Base-by-base conservation (phyloP, 1,284 basidiomycete species). In the Ceratobasidium sp. region DNA sequence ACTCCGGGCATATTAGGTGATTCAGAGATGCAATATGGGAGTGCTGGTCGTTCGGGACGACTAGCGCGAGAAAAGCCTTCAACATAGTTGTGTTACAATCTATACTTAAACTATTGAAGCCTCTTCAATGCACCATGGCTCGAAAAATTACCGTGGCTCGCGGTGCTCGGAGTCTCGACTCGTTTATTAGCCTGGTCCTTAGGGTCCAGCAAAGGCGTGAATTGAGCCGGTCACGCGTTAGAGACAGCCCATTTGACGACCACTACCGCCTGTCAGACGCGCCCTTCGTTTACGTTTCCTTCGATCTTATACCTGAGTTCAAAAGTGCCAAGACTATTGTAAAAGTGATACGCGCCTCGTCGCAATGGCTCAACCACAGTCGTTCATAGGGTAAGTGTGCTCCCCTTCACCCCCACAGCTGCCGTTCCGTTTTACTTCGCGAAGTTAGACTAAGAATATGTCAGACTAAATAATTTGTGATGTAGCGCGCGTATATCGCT, bases 1-100 rank as follows among this genome's bases (percentile, higher is more conserved):
- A 81, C 81, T 5, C 86, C 92, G 17, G 88, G 88, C 23, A 84
- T 86, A 71, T 82, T 93, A 54, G 88, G 87, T 28, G 87, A 89
- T 80, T 84, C 90, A 11, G 92, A 94, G 83, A 86, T 92, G 74
- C 84, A 89, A 81, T 91, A 92, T 81, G 90, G 79, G 37, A 75
- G 64, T 26, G 75, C 77, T 28, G 67, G 64, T 28, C 65, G 66
- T 42, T 31, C 69, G 10, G 69, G 42, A 28, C 42, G 31, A 35
- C 8, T 37, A 51, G 45, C 42, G 15, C 28, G 58, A 53, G 58
- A 17, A 45, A 47, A 23, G 28, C 35, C 58, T 74, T 63, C 58
- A 31, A 28, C 61, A n/a, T 64, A 20, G 47, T 64, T 64, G 61
- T 64, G 31, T 13, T 3, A 37, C 47, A 63, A 20, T 39, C 26